Conservation (phyloP, 106 monocot species). For the Dendrobium nobile region DNA sequence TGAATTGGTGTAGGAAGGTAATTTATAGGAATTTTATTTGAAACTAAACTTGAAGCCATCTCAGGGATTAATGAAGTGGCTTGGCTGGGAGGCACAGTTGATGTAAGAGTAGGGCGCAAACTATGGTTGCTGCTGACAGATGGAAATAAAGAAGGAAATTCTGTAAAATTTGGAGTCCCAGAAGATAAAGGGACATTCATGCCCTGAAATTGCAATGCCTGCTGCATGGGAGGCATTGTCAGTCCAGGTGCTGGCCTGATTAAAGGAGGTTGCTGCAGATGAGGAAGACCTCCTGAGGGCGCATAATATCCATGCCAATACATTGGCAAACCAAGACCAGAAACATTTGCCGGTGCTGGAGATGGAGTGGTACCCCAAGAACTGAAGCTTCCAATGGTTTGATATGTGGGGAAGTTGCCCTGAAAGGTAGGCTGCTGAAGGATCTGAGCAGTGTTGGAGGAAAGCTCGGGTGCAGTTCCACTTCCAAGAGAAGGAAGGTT, state of each 20-base stretch:
- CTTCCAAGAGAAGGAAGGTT: conserved; percentile 32
- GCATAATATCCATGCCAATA: conserved; percentile 60
- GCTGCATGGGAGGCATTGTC: conserved; percentile 37
- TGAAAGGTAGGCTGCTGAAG: conserved; percentile 32
- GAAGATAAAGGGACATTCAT: conserved; percentile 16
- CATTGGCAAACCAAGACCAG: conserved; percentile 45
- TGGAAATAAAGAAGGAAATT: conserved; percentile 25
- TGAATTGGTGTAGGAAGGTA: not conserved
- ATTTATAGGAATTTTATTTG: not conserved
- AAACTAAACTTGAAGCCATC: not conserved
- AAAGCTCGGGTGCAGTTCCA: conserved; percentile 20
- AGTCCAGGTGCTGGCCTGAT: conserved; percentile 35
- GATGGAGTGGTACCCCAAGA: conserved; percentile 39
- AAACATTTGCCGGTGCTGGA: conserved; percentile 27
- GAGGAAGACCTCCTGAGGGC: conserved; percentile 32
- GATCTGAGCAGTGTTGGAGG: conserved; percentile 22
- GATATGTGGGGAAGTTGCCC: conserved; percentile 35
- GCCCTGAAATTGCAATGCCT: conserved; percentile 30
- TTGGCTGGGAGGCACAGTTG: conserved; percentile 2
- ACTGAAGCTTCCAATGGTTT: conserved; percentile 37
- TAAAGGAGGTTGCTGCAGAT: conserved; percentile 38
- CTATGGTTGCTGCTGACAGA: conserved; percentile 14
- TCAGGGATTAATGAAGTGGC: not conserved
- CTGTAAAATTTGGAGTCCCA: conserved; percentile 23
- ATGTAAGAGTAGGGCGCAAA: not conserved